A percentile compares a stretch with the other conserved stretches of the same genome.
Evolutionary conservation across 108 stramenopile genomes (phyloP).

Genomic region (Nitzschia putrida): DNA sequence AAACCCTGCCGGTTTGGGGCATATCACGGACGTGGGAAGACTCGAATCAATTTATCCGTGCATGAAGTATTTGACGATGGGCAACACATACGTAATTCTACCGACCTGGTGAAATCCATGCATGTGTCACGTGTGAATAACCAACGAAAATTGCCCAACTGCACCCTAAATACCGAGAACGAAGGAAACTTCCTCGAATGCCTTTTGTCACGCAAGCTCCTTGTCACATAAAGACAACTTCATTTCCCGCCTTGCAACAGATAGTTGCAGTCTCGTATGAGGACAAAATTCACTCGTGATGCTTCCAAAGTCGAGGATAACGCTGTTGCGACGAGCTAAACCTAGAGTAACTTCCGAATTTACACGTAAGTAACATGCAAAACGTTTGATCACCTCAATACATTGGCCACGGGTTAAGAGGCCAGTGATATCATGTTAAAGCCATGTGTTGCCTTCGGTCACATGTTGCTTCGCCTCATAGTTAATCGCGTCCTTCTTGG

Average conservation of each 20-base stretch:
- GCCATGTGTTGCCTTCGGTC: too few species aligned
- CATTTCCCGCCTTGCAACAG: neutral
- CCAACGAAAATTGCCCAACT: neutral
- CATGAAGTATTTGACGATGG: neutral
- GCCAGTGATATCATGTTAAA: too few species aligned
- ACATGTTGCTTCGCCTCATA: too few species aligned
- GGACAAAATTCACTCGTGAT: too few species aligned
- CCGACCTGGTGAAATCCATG: neutral
- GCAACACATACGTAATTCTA: neutral
- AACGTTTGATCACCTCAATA: too few species aligned
- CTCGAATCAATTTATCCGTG: neutral
- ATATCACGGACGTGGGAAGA: neutral
- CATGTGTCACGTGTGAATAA: neutral
- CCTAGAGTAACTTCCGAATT: too few species aligned
- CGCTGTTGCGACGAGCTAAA: too few species aligned
- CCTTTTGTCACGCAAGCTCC: neutral
- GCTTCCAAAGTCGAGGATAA: too few species aligned
- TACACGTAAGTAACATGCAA: too few species aligned
- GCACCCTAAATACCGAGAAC: neutral
- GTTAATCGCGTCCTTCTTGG: too few species aligned
- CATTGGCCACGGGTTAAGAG: too few species aligned
- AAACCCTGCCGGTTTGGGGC: neutral
- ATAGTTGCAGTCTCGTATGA: too few species aligned
- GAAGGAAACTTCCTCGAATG: neutral
- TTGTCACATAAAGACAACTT: slow-evolving; percentile 1